These are phyloP conservation scores for Solioccasus polychromus DNA, from an alignment of 768 basidiomycete genomes.

Conservation along the genomic window DNA sequence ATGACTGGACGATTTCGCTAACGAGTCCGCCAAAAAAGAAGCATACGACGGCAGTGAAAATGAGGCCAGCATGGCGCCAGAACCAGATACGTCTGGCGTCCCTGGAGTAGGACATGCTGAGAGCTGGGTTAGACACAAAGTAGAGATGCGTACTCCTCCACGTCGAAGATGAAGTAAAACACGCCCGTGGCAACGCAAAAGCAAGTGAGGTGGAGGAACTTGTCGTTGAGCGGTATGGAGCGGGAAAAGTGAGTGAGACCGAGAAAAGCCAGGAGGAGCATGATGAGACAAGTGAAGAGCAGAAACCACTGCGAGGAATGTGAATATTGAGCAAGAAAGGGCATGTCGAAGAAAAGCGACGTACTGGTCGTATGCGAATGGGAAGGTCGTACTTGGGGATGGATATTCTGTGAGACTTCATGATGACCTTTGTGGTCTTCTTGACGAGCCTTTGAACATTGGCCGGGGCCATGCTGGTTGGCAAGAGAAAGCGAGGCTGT, in stretches of 20 bases:
- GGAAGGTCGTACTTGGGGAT: slow-evolving; percentile 70
- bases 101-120: slow-evolving; percentile 36
- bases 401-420: slow-evolving; percentile 66
- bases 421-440: slow-evolving; percentile 53
- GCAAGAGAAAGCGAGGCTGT: background rate
- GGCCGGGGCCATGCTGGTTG: slow-evolving; percentile 1
- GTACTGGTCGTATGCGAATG: slow-evolving; percentile 68
- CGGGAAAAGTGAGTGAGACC: slow-evolving; percentile 73
- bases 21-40: slow-evolving; percentile 78
- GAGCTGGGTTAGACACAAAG: background rate
- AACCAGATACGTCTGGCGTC: slow-evolving; percentile 82
- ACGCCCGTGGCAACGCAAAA: slow-evolving; percentile 72
- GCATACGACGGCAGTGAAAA: slow-evolving; percentile 67
- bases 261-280: slow-evolving; percentile 68
- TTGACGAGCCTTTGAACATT: slow-evolving; percentile 36
- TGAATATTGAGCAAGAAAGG: slow-evolving; percentile 6
- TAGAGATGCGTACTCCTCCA: slow-evolving; percentile 67
- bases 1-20: slow-evolving; percentile 78
- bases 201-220: slow-evolving; percentile 76
- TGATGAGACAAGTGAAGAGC: slow-evolving; percentile 63
- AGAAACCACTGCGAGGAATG: slow-evolving; percentile 66
- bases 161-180: slow-evolving; percentile 86
- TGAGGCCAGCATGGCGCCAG: slow-evolving; percentile 71
- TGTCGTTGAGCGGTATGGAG: slow-evolving; percentile 71
- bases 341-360: slow-evolving; percentile 8